Percentiles rank a stretch among this genome's conserved stretches.
phyloP scores from a whole-genome alignment of 2,329 filamentous ascomycete species.

The Penicillium verrucosum region DNA sequence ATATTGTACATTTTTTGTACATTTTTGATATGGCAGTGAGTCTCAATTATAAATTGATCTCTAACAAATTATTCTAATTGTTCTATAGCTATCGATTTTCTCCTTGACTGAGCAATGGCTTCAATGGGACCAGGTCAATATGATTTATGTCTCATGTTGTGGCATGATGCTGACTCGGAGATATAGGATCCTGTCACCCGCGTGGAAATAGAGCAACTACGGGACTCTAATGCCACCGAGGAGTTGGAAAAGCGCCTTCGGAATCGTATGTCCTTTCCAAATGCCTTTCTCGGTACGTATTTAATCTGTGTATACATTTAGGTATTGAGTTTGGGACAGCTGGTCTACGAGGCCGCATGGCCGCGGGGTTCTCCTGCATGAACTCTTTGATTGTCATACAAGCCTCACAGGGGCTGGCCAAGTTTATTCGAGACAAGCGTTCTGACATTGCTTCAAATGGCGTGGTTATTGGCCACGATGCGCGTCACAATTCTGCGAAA shows the following conservation, averaged over 20 bases:
- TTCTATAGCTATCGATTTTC: conserved; percentile 32
- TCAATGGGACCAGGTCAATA: conserved; percentile 50
- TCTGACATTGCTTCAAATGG: conserved; percentile 44
- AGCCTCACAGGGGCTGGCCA: conserved; percentile 63
- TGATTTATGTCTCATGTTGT: conserved; percentile 1
- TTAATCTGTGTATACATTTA: conserved; percentile 17
- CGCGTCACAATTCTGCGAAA: conserved; percentile 59
- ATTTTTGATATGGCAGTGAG: conserved; percentile 23
- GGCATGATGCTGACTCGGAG: conserved; percentile 18
- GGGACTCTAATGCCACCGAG: conserved; percentile 42
- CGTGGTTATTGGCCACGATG: conserved; percentile 62
- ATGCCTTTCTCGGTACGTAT: background rate
- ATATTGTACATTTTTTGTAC: background rate
- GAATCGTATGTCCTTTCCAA: conserved; percentile 38
- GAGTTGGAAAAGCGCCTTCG: conserved; percentile 54
- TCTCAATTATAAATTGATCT: background rate
- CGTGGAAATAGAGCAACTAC: conserved; percentile 53
- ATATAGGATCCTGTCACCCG: conserved; percentile 50
- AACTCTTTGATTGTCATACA: conserved; percentile 60
- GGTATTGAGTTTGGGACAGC: conserved; percentile 62
- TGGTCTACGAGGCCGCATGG: conserved; percentile 62
- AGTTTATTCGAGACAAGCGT: conserved; percentile 52
- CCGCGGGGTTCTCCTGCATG: conserved; percentile 62
- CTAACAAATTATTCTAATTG: conserved; percentile 2
- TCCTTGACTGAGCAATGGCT: conserved; percentile 55